These are phyloP conservation scores for Malus hybrid DNA, from an alignment of 331 rosid species.

Conservation along the genomic window DNA sequence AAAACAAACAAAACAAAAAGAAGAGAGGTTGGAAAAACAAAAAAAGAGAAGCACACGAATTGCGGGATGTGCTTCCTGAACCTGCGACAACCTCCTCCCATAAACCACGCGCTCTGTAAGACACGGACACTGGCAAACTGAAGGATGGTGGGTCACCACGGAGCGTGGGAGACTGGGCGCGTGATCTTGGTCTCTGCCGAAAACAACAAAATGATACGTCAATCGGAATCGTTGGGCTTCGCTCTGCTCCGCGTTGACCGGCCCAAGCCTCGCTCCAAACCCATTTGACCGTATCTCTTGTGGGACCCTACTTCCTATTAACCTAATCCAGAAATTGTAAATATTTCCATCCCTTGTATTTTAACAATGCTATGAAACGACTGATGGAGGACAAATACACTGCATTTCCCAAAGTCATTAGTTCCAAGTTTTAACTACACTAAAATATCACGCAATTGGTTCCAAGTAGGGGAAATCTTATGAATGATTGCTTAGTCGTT, in stretches of 20 bases:
- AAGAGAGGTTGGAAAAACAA: constrained; percentile 10
- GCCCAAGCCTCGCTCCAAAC: constrained; percentile 44
- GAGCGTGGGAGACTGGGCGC: background rate
- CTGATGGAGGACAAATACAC: background rate
- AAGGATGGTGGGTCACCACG: background rate
- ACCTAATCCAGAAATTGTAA: no score
- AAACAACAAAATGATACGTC: background rate
- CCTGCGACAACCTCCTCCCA: background rate
- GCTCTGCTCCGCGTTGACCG: constrained; percentile 68
- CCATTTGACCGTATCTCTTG: constrained; percentile 35
- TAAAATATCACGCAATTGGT: background rate
- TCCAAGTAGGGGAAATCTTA: background rate
- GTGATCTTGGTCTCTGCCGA: background rate
- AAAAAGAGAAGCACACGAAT: constrained; percentile 4
- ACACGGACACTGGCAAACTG: background rate
- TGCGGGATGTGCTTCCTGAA: constrained; percentile 16
- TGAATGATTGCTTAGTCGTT: background rate
- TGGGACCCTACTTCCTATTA: constrained; percentile 18
- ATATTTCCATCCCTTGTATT: no score
- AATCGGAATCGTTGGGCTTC: constrained; percentile 25
- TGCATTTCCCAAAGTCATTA: background rate
- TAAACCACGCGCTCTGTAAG: background rate
- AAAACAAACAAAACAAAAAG: background rate
- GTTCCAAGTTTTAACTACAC: background rate
- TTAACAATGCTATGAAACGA: background rate